Percentiles rank a stretch among this genome's conserved stretches.
phyloP scores from a whole-genome alignment of 75 land plant genomes.

The Adiantum capillusveneris region DNA sequence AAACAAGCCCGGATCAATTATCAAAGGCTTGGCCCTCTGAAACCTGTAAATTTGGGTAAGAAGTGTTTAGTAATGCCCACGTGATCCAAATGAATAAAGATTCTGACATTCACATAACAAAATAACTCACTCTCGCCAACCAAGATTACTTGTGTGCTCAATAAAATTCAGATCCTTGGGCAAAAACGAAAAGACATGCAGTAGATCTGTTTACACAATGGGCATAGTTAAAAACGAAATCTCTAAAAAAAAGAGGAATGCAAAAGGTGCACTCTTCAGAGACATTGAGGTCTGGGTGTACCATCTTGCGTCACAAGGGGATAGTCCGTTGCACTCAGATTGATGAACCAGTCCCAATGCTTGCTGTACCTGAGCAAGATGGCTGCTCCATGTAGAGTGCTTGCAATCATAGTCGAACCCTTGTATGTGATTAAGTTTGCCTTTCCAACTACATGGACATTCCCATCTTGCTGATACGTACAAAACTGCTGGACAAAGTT shows the following conservation, averaged over 20 bases:
- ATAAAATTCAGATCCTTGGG: constrained; percentile 68
- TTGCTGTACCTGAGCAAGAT: constrained; percentile 48
- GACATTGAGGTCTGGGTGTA: too few species aligned
- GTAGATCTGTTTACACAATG: constrained; percentile 33
- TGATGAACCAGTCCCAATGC: constrained; percentile 94
- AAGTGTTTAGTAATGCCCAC: background rate
- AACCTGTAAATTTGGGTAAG: constrained; percentile 27
- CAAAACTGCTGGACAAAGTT: constrained; percentile 35
- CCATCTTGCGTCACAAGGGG: constrained; percentile 93
- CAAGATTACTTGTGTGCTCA: constrained; percentile 67
- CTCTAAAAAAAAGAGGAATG: constrained; percentile 1
- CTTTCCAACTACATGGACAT: constrained; percentile 69
- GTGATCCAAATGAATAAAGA: background rate
- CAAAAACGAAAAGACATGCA: constrained; percentile 64
- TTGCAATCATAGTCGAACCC: constrained; percentile 75
- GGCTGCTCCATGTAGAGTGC: constrained; percentile 63
- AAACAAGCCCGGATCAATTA: constrained; percentile 78
- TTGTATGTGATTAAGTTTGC: constrained; percentile 58
- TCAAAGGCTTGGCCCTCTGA: constrained; percentile 69
- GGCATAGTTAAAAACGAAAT: background rate
- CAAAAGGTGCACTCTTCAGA: background rate
- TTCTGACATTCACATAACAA: constrained; percentile 1
- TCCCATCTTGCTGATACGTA: constrained; percentile 31
- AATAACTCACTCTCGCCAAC: constrained; percentile 56
- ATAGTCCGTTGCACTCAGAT: constrained; percentile 83